A percentile compares a stretch with the other conserved stretches of the same genome.
These are phyloP conservation scores for Xylaria sp. DNA, from an alignment of 2,329 filamentous ascomycete species.

Conservation along the genomic window DNA sequence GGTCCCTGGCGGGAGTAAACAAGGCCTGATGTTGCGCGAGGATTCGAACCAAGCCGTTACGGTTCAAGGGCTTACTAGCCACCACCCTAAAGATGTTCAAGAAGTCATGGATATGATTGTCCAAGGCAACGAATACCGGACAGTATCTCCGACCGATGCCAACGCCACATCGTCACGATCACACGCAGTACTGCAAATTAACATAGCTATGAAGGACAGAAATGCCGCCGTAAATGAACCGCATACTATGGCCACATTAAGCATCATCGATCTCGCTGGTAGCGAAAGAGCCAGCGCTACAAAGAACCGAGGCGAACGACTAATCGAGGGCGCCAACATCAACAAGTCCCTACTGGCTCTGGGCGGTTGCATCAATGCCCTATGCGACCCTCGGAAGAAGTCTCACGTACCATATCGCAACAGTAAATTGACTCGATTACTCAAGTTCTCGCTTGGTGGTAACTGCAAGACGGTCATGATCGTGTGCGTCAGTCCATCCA, in stretches of 20 bases:
- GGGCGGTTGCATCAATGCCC: conserved; percentile 96
- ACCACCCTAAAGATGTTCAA: conserved; percentile 87
- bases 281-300: conserved; percentile 96
- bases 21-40: conserved; percentile 88
- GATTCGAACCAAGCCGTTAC: conserved; percentile 93
- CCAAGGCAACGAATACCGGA: conserved; percentile 89
- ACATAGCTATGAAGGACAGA: conserved; percentile 90
- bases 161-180: conserved; percentile 98
- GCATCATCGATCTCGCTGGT: conserved; percentile 96
- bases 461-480: conserved; percentile 99
- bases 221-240: conserved; percentile 93
- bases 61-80: conserved; percentile 87
- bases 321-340: conserved; percentile 96
- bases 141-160: conserved; percentile 94
- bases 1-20: conserved; percentile 81
- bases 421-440: conserved; percentile 90
- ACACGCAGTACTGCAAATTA: conserved; percentile 96
- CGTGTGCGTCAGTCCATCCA: conserved; percentile 95
- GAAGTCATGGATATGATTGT: conserved; percentile 99
- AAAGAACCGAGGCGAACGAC: conserved; percentile 89
- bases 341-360: conserved; percentile 96
- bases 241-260: conserved; percentile 96
- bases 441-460: conserved; percentile 96
- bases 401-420: conserved; percentile 98
- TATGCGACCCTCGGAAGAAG: conserved; percentile 89